Conservation (phyloP, 495 filamentous ascomycete genomes). For the Neurospora tetrasperma region DNA sequence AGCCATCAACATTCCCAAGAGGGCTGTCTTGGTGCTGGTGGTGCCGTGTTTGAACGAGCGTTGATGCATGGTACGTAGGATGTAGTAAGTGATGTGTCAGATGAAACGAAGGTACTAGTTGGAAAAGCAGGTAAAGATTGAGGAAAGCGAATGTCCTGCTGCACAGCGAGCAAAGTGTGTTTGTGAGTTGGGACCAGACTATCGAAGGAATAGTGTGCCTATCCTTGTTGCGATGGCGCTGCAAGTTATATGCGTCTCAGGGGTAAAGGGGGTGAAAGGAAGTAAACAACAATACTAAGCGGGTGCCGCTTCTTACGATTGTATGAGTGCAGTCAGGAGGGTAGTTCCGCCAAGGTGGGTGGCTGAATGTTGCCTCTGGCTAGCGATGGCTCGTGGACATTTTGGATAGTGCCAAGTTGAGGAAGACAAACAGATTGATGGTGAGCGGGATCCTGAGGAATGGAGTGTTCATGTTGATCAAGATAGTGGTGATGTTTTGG, state of each 20-base stretch:
- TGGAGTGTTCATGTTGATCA: neutral
- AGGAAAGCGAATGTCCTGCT: neutral
- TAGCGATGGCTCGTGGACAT: neutral
- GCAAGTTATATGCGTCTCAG: neutral
- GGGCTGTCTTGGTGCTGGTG: neutral
- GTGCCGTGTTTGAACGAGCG: neutral
- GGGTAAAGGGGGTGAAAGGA: neutral
- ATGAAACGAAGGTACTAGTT: neutral
- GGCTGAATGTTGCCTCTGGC: neutral
- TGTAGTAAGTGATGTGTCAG: neutral
- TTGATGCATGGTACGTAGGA: neutral
- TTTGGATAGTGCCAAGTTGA: neutral
- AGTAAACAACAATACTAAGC: neutral
- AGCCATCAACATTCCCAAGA: neutral
- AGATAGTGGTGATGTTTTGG: neutral
- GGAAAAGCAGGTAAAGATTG: neutral
- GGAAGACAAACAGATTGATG: neutral
- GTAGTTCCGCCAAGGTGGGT: neutral
- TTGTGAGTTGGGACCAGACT: neutral
- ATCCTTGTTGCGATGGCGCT: neutral
- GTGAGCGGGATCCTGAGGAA: neutral
- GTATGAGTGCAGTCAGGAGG: neutral
- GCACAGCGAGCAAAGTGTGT: neutral
- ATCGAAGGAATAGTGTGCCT: neutral
- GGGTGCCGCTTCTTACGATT: neutral